Evolutionary conservation across 352 stramenopile genomes (phyloP), one percentile per base, ranked within the genome.

Genomic region (Globisporangium perplexum): DNA sequence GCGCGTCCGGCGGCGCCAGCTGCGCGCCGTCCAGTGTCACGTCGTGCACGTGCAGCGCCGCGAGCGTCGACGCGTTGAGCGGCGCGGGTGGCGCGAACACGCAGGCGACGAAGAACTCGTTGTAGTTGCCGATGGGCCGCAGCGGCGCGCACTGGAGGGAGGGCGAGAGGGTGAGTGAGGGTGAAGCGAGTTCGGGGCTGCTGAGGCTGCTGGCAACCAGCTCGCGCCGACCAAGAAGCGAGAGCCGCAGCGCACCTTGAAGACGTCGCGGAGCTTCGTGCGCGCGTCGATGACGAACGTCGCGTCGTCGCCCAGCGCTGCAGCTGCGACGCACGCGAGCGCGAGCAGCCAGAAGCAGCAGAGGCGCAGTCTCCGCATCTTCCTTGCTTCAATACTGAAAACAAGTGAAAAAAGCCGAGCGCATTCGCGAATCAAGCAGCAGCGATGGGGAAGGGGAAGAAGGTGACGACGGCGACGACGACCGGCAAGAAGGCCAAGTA

Each of bases 21-120:
- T 31, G n/a, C 1, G 71, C 56, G 24, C 67, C 69, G 46, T 84
- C 73, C 31, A 93, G 46, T 23, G 49, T 55, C 28, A 68, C 70
- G 60, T 79, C 60, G 17, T 68, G 66, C 23, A 89, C 66, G 44
- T 74, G 62, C 23, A 89, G 57, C 20, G 72, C 28, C 11, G 59
- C 47, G 6, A 88, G 11, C 11, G 26, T 36, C 12, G 66, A 62
- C 23, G 68, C 64, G 12, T 55, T 60, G 33, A 53, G 56, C 17
- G 56, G 49, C 6, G 42, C 4, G 12, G 71, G 66, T n/a, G 74
- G 47, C 4, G 39, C n/a, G 12, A 92, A 63, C 41, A 65, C 58
- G 49, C 83, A 94, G n/a, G 70, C 56, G 11, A 90, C 75, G 57
- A 85, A 94, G 55, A 87, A 90, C 52, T 94, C 83, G 56, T 94